Evolutionary conservation across 2,329 filamentous ascomycete species (phyloP).

Genomic region (Cadophora sp.): DNA sequence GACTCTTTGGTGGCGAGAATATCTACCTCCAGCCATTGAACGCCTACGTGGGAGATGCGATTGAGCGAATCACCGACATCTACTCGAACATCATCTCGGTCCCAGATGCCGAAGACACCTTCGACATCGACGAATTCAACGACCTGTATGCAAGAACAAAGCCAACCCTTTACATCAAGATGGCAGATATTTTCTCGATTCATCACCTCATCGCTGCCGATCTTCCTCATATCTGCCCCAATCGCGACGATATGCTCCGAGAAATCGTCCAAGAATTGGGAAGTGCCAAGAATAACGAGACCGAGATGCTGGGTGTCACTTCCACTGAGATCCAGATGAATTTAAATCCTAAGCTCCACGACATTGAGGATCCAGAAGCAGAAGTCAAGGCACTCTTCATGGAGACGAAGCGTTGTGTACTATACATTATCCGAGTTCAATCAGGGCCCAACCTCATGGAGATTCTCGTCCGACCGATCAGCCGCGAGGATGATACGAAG

Average conservation of each 20-base stretch:
- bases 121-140: constrained; percentile 99
- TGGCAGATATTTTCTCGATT: constrained; percentile 95
- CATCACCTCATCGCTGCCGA: constrained; percentile 87
- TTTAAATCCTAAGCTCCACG: constrained; percentile 86
- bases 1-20: constrained; percentile 91
- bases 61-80: constrained; percentile 78
- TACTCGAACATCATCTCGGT: constrained; percentile 82
- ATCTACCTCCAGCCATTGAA: constrained; percentile 96
- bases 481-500: constrained; percentile 84
- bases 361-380: constrained; percentile 90
- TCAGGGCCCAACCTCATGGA: constrained; percentile 91
- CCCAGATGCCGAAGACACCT: constrained; percentile 85
- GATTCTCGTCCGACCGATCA: constrained; percentile 90
- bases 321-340: constrained; percentile 87
- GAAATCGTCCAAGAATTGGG: constrained; percentile 94
- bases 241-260: constrained; percentile 83
- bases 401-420: constrained; percentile 95
- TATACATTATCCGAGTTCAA: constrained; percentile 98
- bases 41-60: constrained; percentile 84
- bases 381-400: constrained; percentile 93
- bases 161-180: constrained; percentile 98
- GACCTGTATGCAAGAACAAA: constrained; percentile 96
- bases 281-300: constrained; percentile 95
- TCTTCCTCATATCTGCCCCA: constrained; percentile 77
- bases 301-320: constrained; percentile 85